Evolutionary conservation across 2,329 filamentous ascomycete genomes (phyloP).

Genomic region (Diplodia scrobiculata): DNA sequence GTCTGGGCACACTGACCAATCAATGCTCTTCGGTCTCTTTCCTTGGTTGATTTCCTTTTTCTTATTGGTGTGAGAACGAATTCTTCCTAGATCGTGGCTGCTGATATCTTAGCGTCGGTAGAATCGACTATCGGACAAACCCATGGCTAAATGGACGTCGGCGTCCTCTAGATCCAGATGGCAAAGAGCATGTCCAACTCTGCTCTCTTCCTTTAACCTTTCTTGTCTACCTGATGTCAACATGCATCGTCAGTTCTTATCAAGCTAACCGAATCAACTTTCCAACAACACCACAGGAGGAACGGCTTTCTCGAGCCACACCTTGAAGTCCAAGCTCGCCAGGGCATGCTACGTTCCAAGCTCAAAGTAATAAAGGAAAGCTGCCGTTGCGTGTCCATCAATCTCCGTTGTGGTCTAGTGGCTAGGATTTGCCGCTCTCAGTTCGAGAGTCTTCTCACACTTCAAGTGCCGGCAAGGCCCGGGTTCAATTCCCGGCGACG

Average conservation of each 20-base stretch:
- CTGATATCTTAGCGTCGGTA: too few relatives aligned
- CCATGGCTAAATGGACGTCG: too few relatives aligned
- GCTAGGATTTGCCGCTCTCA: constrained; percentile 45
- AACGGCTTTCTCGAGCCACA: background rate
- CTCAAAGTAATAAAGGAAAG: background rate
- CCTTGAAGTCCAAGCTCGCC: too few relatives aligned
- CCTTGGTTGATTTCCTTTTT: background rate
- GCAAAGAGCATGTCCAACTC: too few relatives aligned
- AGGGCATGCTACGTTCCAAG: background rate
- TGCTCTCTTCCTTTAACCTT: too few relatives aligned
- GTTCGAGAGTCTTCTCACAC: constrained; percentile 16
- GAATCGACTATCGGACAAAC: too few relatives aligned
- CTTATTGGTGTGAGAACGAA: background rate
- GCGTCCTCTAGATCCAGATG: too few relatives aligned
- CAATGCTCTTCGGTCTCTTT: background rate
- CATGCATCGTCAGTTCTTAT: too few relatives aligned
- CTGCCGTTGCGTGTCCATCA: background rate
- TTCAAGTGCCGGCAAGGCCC: constrained; percentile 40
- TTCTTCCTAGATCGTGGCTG: background rate
- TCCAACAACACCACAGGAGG: too few relatives aligned
- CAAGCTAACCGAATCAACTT: too few relatives aligned
- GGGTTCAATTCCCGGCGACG: constrained; percentile 43
- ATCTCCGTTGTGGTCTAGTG: constrained; percentile 35
- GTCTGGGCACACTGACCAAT: background rate
- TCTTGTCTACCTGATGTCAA: too few relatives aligned